These are phyloP conservation scores for Metarhizium humberi DNA, from an alignment of 2,329 filamentous ascomycete species.

Conservation along the genomic window DNA sequence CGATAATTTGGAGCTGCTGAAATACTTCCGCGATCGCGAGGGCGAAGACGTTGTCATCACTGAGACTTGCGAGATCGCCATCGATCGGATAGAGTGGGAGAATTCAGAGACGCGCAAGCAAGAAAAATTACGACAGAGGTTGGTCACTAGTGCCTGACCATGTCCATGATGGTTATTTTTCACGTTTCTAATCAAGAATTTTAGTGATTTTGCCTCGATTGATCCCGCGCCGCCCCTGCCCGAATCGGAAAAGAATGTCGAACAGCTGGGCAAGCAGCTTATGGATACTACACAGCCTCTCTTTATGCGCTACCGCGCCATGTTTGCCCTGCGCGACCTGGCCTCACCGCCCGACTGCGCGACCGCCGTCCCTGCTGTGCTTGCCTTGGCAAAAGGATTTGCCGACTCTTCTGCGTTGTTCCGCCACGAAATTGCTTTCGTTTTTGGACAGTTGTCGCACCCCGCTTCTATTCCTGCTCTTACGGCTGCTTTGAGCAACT, in stretches of 20 bases:
- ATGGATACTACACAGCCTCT: constrained; percentile 72
- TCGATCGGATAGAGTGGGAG: constrained; percentile 91
- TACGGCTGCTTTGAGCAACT: constrained; percentile 65
- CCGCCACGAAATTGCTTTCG: constrained; percentile 95
- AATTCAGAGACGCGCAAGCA: constrained; percentile 60
- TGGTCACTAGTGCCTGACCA: constrained; percentile 16
- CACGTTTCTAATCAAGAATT: not conserved
- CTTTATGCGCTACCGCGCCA: constrained; percentile 90
- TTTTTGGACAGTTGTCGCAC: constrained; percentile 92
- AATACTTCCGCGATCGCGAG: constrained; percentile 61
- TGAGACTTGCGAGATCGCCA: constrained; percentile 95
- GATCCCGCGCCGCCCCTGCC: constrained; percentile 89
- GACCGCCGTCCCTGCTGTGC: constrained; percentile 79
- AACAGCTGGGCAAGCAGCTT: constrained; percentile 65
- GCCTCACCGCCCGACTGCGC: constrained; percentile 87
- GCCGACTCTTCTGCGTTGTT: constrained; percentile 83
- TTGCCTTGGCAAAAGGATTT: constrained; percentile 78
- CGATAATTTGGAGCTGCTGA: constrained; percentile 65
- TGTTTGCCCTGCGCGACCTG: constrained; percentile 94
- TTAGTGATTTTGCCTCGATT: constrained; percentile 87
- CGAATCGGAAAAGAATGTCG: constrained; percentile 58
- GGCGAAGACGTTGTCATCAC: constrained; percentile 73
- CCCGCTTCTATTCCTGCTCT: constrained; percentile 94
- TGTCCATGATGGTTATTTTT: not conserved
- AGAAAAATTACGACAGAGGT: constrained; percentile 80